Evolutionary conservation across 306 rosid species (phyloP), one percentile per base, ranked within the genome.

Genomic region (Quercus agrifolia): DNA sequence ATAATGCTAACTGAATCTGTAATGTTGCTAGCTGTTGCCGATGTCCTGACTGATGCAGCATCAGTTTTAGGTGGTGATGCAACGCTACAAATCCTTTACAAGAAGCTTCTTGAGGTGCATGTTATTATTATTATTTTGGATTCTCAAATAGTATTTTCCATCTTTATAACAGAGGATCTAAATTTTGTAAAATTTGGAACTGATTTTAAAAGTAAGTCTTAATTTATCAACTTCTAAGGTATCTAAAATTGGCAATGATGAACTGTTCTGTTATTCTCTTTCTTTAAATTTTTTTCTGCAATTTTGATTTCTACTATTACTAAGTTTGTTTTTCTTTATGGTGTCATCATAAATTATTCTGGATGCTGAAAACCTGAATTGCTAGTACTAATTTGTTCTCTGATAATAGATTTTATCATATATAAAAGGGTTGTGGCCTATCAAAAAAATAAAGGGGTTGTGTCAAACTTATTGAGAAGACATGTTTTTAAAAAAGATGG

Each of bases 41-140:
- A 96, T 90, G 98, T 93, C 79, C 89, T 96, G 84, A 91, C 91
- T 52, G 99, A 96, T 66, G 99, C 96, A 49, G 97, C 99, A n/a
- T 92, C 88, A 67, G 99, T 96, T 88, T 92, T 96, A 49, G 94
- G 98, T 58, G 98, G 99, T 49, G 98, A 96, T 84, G 88, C 90
- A 44, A 87, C 99, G 1, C 90, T 93, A 71, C 91, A 87, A 87
- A 93, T 96, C 87, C 88, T 96, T 38, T 93, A 90, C 79, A 75
- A 82, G 88, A 96, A 88, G 84, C 99, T 96, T 82, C 84, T 91
- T 59, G 97, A 96, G 99, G 99, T 96, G 80, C 56, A 92, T 82
- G 46, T 80, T 74, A 13, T 66, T 74, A 79, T 44, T 28, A 80
- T 78, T 44, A 19, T 49, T 49, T 49, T 49, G 54, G 54, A 49